Evolutionary conservation across 1,284 basidiomycete species (phyloP), one percentile per base, ranked within the genome.

Genomic region (Coriolopsis trogii): DNA sequence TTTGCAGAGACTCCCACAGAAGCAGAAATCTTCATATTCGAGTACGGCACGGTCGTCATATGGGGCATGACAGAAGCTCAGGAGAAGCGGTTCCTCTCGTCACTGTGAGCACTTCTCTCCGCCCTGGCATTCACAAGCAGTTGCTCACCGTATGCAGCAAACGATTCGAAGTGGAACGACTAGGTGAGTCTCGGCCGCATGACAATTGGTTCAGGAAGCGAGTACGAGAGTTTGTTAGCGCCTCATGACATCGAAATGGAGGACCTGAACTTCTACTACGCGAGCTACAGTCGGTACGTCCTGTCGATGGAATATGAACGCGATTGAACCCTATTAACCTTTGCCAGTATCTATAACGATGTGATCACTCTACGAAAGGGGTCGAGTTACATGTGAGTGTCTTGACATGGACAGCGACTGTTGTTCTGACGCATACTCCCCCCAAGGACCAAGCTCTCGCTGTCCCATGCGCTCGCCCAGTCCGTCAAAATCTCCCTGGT

Each of bases 1-100:
- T 87, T 90, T 65, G 71, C 87, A 62, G 77, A 82, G 36, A 73
- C 82, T 43, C 75, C 84, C 46, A 77, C 81, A 63, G 78, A 91
- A 69, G 91, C 93, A 8, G 93, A 96, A 69, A 89, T 95, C 53
- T 98, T 96, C 71, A 75, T 97, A 59, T 98, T 98, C 73, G 85
- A 90, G 59, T 98, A 97, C 70, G 95, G 95, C 16, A 91, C 89
- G 1, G 90, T 97, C 29, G 95, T 98, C 20, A 91, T 97, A 46
- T 98, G 95, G 95, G 95, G 95, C 23, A 98, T 98, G 95, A 90
- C 92, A 10, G 89, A 95, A 66, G 77, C 83, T 8, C 92, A 98
- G 67, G 95, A 98, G 73, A 91, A 85, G 67, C 78, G 93, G 3
- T 93, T 98, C 64, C 72, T 96, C 53, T 85, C 88, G 33, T 93